A percentile compares a stretch with the other conserved stretches of the same genome.
Evolutionary conservation across 768 basidiomycete species (phyloP).

Genomic region (Porpolomopsis calyptriformis): DNA sequence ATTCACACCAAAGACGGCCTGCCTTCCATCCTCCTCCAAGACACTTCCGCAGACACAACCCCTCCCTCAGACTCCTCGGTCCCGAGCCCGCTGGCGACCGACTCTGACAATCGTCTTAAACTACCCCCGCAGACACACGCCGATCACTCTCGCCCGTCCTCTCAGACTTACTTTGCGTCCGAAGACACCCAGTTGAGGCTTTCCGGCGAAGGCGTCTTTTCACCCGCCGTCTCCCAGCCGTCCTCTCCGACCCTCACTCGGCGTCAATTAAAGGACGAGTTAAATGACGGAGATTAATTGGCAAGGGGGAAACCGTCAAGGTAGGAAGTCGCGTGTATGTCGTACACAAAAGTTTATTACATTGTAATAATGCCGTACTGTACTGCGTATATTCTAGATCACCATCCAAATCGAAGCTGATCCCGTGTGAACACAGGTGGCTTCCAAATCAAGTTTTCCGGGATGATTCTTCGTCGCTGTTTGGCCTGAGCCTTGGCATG

Average conservation of each 20-base stretch:
- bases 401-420: conserved; percentile 71
- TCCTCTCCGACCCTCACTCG: conserved; percentile 51
- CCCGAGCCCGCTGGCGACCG: conserved; percentile 3
- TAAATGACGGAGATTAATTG: not conserved
- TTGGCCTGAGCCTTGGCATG: conserved; percentile 79
- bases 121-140: conserved; percentile 6
- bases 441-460: conserved; percentile 83
- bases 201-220: conserved; percentile 64
- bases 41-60: conserved; percentile 16
- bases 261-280: conserved; percentile 15
- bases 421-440: conserved; percentile 89
- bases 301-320: not conserved
- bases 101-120: conserved; percentile 4
- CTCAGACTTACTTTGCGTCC: conserved; percentile 42
- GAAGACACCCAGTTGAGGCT: conserved; percentile 42
- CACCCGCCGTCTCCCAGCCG: conserved; percentile 56
- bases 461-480: conserved; percentile 63
- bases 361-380: not conserved
- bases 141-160: conserved; percentile 16
- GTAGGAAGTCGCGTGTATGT: not conserved
- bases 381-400: conserved; percentile 12
- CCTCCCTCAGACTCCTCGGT: conserved; percentile 17
- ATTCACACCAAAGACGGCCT: conserved; percentile 17
- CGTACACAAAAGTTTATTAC: conserved; percentile 5
- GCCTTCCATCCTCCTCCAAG: conserved; percentile 26